Conservation (phyloP, 2,329 filamentous ascomycete species). For the Colletotrichum magnum region DNA sequence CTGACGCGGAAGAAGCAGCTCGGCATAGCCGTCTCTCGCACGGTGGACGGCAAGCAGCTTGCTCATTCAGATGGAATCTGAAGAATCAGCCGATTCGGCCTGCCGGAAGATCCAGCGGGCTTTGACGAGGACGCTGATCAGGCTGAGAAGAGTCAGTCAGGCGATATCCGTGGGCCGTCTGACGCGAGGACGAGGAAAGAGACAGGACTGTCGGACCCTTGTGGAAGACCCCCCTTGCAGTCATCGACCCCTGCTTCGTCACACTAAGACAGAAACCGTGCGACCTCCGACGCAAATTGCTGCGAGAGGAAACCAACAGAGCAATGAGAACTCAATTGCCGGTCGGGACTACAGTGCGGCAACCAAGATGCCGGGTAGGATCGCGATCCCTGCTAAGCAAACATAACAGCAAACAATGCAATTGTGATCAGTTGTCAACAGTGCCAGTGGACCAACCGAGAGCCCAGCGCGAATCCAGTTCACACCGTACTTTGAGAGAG, state of each 20-base stretch:
- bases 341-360: neutral
- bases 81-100: too few species aligned
- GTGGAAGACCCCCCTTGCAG: too few species aligned
- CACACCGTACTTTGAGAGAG: neutral
- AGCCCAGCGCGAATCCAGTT: neutral
- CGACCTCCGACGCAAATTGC: neutral
- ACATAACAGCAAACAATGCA: constrained; percentile 3
- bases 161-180: too few species aligned
- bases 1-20: too few species aligned
- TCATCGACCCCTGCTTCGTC: neutral
- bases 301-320: neutral
- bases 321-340: neutral
- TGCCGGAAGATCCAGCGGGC: too few species aligned
- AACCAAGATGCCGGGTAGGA: constrained; percentile 16
- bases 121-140: too few species aligned
- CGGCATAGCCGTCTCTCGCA: too few species aligned
- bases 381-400: constrained; percentile 14
- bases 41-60: too few species aligned
- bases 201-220: neutral
- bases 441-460: neutral
- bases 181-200: too few species aligned
- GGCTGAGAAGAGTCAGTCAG: too few species aligned
- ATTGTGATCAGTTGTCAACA: neutral
- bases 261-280: neutral
- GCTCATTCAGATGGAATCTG: too few species aligned